Conservation (phyloP, 352 stramenopile genomes). For the Globisporangium acanthophoron region DNA sequence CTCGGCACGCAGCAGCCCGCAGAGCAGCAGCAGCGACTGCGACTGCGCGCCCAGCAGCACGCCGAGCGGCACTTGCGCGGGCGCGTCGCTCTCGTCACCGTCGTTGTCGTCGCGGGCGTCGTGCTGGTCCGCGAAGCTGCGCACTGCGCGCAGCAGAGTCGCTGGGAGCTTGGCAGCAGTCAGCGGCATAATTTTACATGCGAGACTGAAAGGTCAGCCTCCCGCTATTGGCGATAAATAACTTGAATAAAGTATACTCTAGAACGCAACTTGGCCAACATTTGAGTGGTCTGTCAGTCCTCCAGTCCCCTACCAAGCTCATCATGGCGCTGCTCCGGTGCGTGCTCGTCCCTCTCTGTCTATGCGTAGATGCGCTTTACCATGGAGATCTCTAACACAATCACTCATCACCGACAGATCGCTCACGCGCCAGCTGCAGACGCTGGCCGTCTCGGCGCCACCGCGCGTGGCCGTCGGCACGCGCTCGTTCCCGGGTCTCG, state of each 20-base stretch:
- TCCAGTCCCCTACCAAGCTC: too few species aligned
- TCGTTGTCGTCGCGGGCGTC: conserved; percentile 2
- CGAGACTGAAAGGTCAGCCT: too few species aligned
- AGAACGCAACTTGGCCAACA: conserved; percentile 10
- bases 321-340: conserved; percentile 42
- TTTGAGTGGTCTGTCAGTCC: too few species aligned
- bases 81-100: neutral
- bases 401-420: conserved; percentile 21
- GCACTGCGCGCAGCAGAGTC: conserved; percentile 8
- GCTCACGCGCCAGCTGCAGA: conserved; percentile 47
- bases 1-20: conserved; percentile 3
- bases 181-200: neutral
- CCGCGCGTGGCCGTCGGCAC: conserved; percentile 15
- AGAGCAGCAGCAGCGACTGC: conserved; percentile 4
- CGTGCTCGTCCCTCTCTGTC: conserved; percentile 1
- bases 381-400: neutral
- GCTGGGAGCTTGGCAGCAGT: neutral
- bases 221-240: too few species aligned
- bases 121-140: conserved; percentile 4
- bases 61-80: neutral
- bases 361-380: neutral
- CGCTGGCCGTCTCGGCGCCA: conserved; percentile 29
- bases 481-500: conserved; percentile 17
- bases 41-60: conserved; percentile 4
- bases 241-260: neutral